These are phyloP conservation scores for Sorghum bicolor DNA, from an alignment of 176 grass and related monocot genomes.

Conservation along the genomic window DNA sequence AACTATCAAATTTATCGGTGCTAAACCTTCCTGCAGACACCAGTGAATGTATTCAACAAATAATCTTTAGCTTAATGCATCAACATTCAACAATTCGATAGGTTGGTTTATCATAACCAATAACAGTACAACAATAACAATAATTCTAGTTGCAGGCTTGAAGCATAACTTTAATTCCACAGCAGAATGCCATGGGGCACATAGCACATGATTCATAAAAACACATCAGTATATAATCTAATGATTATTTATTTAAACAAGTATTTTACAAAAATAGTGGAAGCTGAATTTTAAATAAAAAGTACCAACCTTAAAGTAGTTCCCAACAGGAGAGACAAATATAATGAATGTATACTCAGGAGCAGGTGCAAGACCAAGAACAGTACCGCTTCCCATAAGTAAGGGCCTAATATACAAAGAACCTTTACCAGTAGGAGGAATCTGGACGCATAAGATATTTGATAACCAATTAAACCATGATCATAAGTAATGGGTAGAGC, in stretches of 20 bases:
- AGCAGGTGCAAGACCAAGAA: conserved; percentile 92
- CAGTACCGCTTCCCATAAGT: conserved; percentile 79
- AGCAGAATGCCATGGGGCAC: neutral
- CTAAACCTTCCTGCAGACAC: conserved; percentile 79
- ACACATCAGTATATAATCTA: neutral
- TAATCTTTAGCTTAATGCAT: neutral
- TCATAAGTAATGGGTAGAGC: neutral
- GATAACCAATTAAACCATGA: conserved; percentile 22
- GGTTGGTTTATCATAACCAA: neutral
- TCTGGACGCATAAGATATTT: conserved; percentile 48
- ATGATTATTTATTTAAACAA: neutral
- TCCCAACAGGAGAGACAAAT: conserved; percentile 94
- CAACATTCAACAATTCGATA: neutral
- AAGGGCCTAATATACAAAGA: conserved; percentile 90
- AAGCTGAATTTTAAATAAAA: neutral
- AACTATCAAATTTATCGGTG: conserved; percentile 92
- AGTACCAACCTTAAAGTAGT: conserved; percentile 86
- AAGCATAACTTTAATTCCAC: neutral
- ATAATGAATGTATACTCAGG: conserved; percentile 94
- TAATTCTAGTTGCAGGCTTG: neutral
- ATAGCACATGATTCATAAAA: neutral
- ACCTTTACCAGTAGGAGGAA: conserved; percentile 90
- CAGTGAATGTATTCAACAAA: neutral
- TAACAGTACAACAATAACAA: neutral
- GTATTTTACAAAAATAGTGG: neutral